Base-by-base conservation (phyloP, 73 alveolate species). In the Paramecium sonneborni region DNA sequence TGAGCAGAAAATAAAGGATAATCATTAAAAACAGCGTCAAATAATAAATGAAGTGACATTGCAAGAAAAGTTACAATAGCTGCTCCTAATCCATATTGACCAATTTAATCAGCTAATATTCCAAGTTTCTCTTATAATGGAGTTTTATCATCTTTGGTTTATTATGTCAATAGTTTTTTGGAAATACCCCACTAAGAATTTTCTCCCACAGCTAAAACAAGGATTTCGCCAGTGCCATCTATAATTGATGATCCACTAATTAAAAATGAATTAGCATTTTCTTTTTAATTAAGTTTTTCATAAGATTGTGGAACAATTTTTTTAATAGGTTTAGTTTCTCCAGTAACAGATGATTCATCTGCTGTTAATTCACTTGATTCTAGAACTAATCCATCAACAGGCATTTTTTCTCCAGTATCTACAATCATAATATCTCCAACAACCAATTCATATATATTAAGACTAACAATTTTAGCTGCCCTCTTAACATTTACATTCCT, bases 171-270 rank as follows among this genome's bases (percentile, higher is more conserved):
- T 46, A 95, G 85, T 26, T 92, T 97, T 82, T 93, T 96, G 56
- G 95, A 87, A 39, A 93, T 88, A 7, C 99, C 98, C 90, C 92
- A 95, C 37, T 93, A 88, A 20, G 99, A 95, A 30, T 94, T 74
- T 44, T 85, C 95, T 5, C 99, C 99, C 6, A 98, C 99, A 46
- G 99, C 99, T 84, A 96, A 93, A n/a, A 96, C 96, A 1, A 98
- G 18, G 85, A 97, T 97, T 23, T 92, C 85, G 32, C 98, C 99
- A 28, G 92, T 84, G 41, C 99, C 99, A 62, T 97, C 97, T 8
- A 74, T 92, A 8, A 97, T 97, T 70, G 93, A 95, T 20, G 99
- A 93, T 26, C 98, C 97, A 55, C 97, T 94, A 35, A 98, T 70
- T n/a, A 98, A 92, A 92, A 96, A 97, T 38, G 99, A 99, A 44